These are phyloP conservation scores for Talaromyces sp. DNA, from an alignment of 2,329 filamentous ascomycete genomes.

Conservation along the genomic window DNA sequence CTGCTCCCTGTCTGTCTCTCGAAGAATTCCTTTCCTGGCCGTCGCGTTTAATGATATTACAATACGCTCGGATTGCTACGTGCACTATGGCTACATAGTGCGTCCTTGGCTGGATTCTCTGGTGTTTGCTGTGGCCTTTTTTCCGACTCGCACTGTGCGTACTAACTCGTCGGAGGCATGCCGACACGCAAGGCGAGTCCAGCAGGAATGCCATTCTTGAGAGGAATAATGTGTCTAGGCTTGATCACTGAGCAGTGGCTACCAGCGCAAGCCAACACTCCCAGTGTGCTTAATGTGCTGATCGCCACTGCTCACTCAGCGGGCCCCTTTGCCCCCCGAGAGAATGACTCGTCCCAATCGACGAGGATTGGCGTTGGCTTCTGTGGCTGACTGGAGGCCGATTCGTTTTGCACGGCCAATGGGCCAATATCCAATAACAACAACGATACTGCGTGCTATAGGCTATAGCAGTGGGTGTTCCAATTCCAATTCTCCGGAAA, in stretches of 20 bases:
- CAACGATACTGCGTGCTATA: background rate
- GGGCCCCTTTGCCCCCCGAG: background rate
- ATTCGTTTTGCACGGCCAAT: background rate
- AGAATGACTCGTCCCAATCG: background rate
- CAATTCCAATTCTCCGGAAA: slow-evolving; percentile 3
- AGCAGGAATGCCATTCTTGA: background rate
- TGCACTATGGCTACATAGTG: too few species aligned
- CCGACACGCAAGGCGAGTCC: background rate
- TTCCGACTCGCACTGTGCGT: background rate
- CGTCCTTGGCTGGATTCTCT: background rate
- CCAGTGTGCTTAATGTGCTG: background rate
- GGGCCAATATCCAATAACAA: background rate
- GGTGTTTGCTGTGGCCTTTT: background rate
- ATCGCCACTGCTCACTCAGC: background rate
- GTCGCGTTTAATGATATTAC: background rate
- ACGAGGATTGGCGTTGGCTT: background rate
- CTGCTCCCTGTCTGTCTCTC: too few species aligned
- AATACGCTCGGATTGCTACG: background rate
- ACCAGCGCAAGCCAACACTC: background rate
- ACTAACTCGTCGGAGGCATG: background rate
- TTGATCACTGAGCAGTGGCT: background rate
- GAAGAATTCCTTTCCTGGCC: too few species aligned
- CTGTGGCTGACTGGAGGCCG: background rate
- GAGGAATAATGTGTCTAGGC: background rate
- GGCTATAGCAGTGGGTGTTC: too few species aligned